Conservation (phyloP, 108 stramenopile species). For the Discostella pseudostelligera region DNA sequence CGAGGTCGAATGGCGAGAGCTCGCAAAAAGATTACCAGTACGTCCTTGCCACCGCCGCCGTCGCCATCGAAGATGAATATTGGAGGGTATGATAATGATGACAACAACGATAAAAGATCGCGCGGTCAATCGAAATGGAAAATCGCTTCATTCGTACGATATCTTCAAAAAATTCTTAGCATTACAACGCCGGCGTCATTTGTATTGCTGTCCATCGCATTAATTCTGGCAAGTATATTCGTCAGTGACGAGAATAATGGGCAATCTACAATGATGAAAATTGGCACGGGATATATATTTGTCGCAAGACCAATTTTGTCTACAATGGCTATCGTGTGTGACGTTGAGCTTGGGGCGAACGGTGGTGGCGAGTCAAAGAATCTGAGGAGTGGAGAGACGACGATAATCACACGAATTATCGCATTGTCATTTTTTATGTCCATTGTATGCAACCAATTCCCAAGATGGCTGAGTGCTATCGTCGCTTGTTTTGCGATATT, state of each 20-base stretch:
- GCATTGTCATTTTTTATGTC: conserved; percentile 32
- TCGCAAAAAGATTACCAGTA: neutral
- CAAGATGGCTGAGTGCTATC: conserved; percentile 31
- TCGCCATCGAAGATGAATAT: conserved; percentile 10
- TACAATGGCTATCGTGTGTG: conserved; percentile 12
- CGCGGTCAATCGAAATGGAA: conserved; percentile 11
- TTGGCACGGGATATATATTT: conserved; percentile 27
- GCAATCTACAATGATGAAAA: conserved; percentile 15
- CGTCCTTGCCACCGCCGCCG: neutral
- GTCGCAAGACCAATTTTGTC: conserved; percentile 26
- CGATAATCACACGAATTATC: conserved; percentile 25
- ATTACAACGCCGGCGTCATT: neutral
- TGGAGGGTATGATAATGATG: conserved; percentile 8
- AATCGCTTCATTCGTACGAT: neutral
- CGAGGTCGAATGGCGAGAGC: conserved; percentile 3
- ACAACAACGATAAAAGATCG: conserved; percentile 7
- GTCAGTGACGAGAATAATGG: neutral
- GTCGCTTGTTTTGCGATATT: conserved; percentile 33
- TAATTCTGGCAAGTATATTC: conserved; percentile 3
- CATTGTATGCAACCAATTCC: conserved; percentile 37
- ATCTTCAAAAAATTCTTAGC: neutral
- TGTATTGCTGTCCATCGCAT: neutral
- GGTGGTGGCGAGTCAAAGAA: neutral
- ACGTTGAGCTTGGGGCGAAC: neutral
- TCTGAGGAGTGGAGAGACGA: neutral